phyloP scores from a whole-genome alignment of 2,329 filamentous ascomycete genomes.

The Leptographium wingfieldii region DNA sequence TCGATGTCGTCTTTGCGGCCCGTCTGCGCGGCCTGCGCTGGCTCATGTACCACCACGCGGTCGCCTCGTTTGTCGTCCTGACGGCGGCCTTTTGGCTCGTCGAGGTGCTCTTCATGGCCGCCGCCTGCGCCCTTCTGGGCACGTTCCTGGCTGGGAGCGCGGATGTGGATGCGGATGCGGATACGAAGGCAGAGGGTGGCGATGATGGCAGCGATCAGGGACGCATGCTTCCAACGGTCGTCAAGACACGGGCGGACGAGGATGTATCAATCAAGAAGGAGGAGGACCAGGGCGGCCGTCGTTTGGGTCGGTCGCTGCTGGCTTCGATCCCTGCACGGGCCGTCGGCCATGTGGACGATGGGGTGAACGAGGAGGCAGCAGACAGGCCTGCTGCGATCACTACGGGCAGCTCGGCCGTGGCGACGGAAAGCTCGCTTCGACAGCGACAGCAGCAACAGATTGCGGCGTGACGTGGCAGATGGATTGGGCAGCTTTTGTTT shows the following conservation, averaged over 20 bases:
- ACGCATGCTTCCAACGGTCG: neutral
- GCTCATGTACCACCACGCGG: conserved; percentile 75
- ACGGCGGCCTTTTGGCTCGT: conserved; percentile 63
- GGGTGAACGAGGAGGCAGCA: neutral
- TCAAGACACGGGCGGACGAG: neutral
- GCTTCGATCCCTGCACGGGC: neutral
- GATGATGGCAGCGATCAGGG: too few relatives aligned
- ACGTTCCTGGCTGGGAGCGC: conserved; percentile 11
- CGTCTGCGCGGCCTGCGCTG: conserved; percentile 65
- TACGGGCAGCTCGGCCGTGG: neutral
- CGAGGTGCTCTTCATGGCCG: conserved; percentile 53
- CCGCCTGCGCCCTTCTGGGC: conserved; percentile 49
- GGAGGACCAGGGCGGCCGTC: neutral
- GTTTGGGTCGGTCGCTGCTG: neutral
- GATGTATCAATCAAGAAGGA: neutral
- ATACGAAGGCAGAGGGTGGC: neutral
- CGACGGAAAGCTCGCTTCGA: neutral
- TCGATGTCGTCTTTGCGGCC: conserved; percentile 56
- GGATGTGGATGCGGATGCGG: neutral
- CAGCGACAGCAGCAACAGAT: neutral
- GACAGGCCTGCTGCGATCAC: neutral
- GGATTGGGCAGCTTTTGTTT: too few relatives aligned
- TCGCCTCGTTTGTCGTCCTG: conserved; percentile 56
- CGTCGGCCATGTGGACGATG: neutral
- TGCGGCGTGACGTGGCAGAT: too few relatives aligned